Evolutionary conservation across 1,284 basidiomycete species (phyloP), one percentile per base, ranked within the genome.

Genomic region (Irpex sp.): DNA sequence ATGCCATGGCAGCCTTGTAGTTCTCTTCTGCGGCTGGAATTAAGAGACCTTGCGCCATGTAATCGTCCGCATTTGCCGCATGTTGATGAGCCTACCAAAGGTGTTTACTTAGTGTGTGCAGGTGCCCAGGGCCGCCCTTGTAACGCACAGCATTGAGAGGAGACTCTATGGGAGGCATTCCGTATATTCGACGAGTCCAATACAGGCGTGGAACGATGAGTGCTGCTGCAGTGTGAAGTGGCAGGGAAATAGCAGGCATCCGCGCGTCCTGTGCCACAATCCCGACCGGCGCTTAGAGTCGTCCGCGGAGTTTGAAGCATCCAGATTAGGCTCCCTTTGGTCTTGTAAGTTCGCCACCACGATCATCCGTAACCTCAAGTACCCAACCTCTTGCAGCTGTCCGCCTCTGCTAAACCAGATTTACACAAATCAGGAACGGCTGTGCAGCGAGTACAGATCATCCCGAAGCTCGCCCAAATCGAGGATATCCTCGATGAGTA

Each of bases 21-120:
- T 85, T 83, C 62, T 83, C 79, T 63, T 90, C 86, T 37, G 84
- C 79, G 5, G 92, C 89, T 49, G 83, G 84, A 37, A 90, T 82
- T 62, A 90, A 79, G 3, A 90, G 76, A 9, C 89, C 89, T 63
- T 84, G 82, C 11, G 78, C 79, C 49, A 82, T 71, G 69, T 81
- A 82, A 62, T 92, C 89, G 64, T 93, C 89, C 33, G 90, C 91
- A 70, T 88, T 89, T 19, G 86, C 86, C 61, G 89, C 88, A 75
- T 92, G 89, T 69, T 90, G 87, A 73, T 93, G 89, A 19, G 91
- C 91, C 91, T 93, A 73, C 61, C 15, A 63, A 58, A 51, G 36
- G 21, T 51, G 26, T 51, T 19, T 55, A 35, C 49, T 62, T 21
- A 58, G 56, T 47, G 49, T 35, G 37, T 37, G 56, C 37, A 58